Base-by-base conservation (phyloP, 73 alveolate species). In the Tetrahymena thermophila region DNA sequence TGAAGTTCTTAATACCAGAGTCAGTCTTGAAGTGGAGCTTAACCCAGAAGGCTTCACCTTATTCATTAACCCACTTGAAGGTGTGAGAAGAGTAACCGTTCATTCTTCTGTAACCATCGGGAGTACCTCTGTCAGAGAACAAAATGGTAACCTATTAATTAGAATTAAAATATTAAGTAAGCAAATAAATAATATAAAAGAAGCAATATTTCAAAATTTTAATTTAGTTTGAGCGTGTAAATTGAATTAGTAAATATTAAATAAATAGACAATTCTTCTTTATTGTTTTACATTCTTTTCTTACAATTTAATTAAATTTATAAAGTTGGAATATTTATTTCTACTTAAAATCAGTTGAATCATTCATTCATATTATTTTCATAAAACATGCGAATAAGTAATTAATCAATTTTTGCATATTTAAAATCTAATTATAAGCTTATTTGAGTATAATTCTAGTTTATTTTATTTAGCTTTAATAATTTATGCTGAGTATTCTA, bases 21-120 rank as follows among this genome's bases (percentile, higher is more conserved):
- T 98, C 98, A 42, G 98, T 96, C 97, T 98, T 98, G 97, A 98
- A 98, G 96, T 97, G 99, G 95, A 97, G 97, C 95, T 98, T 98
- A 42, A 98, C 98, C 95, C 97, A 98, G 96, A 93, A 96, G 71
- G 94, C 99, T 85, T 96, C 99, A 8, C 99, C 99, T 37, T 96
- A 84, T 34, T 94, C 96, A 93, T 98, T 98, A 40, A 98, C 98
- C 99, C 99, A 98, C 94, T 97, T 98, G 96, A 96, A 98, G 85
- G 99, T 97, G 58, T 98, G 99, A 50, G 98, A 96, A 35, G 98
- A 95, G 94, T 97, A 98, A 25, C 99, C 99, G 89, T 98, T 96
- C 99, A 98, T 98, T 34, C 96, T 96, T 96, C 99, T 96, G 97
- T 56, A 98, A 25, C 99, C 99, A 96, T 98, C 97, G 13, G 99